These are phyloP conservation scores for Conidiobolus coronatus DNA, from an alignment of 371 early-diverging fungal species.

Conservation along the genomic window DNA sequence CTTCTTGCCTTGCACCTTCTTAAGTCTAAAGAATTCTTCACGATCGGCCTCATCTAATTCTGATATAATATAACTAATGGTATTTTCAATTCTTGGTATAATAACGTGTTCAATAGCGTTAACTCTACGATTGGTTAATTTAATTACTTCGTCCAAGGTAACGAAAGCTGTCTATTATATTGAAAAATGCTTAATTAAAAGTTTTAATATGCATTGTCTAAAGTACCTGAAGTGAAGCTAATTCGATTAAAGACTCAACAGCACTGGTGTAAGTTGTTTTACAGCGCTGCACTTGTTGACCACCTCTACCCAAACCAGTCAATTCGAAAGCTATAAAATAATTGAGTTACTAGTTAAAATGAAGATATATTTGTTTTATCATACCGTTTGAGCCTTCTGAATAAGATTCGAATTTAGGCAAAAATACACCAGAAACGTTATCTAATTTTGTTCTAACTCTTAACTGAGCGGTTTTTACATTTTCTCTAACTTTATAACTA, in stretches of 20 bases:
- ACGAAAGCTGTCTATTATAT: conserved; percentile 64
- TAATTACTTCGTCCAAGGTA: conserved; percentile 95
- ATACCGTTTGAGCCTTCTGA: conserved; percentile 66
- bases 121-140: conserved; percentile 96
- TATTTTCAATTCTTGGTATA: conserved; percentile 97
- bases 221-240: conserved; percentile 81
- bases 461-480: conserved; percentile 70
- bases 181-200: conserved; percentile 3
- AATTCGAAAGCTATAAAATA: conserved; percentile 56
- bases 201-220: neutral
- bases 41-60: conserved; percentile 99
- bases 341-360: neutral
- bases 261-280: conserved; percentile 87
- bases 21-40: conserved; percentile 84
- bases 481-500: conserved; percentile 87
- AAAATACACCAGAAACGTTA: conserved; percentile 92
- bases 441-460: conserved; percentile 80
- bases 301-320: conserved; percentile 93
- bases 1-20: conserved; percentile 95
- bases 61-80: conserved; percentile 87
- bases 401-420: conserved; percentile 79
- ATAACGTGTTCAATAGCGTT: conserved; percentile 98
- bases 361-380: conserved; percentile 3
- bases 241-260: conserved; percentile 81
- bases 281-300: conserved; percentile 86